A percentile compares a stretch with the other conserved stretches of the same genome.
phyloP scores from a whole-genome alignment of 2,329 filamentous ascomycete species.

The Colletotrichum aenigma region DNA sequence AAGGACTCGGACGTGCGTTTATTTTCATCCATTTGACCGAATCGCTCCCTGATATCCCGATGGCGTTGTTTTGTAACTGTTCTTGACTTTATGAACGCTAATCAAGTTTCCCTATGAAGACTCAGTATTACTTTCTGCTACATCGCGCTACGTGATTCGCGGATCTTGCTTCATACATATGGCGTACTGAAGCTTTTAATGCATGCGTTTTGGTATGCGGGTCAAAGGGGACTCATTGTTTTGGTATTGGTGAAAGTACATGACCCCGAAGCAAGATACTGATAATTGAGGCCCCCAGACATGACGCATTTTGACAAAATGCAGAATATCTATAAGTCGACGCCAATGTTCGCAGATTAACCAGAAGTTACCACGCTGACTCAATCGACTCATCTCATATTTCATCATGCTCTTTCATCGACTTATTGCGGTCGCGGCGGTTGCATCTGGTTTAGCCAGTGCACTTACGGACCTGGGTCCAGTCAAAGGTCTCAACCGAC shows the following conservation, averaged over 20 bases:
- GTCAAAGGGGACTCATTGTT: neutral
- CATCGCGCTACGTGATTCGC: neutral
- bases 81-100: neutral
- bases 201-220: neutral
- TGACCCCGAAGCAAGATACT: accelerated
- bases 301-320: neutral
- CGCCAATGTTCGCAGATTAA: neutral
- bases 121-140: neutral
- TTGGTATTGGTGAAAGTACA: neutral
- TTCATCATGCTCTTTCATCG: neutral
- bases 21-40: neutral
- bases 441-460: neutral
- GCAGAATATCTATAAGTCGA: neutral
- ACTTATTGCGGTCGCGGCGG: neutral
- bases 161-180: neutral
- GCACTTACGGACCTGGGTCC: neutral
- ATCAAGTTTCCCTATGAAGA: accelerated
- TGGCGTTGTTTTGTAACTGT: neutral
- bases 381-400: neutral
- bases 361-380: neutral
- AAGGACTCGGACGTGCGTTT: neutral
- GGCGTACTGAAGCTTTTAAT: neutral
- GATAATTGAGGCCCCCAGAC: neutral
- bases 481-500: neutral
- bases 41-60: neutral